Conservation (phyloP, 2,329 filamentous ascomycete genomes). For the Colletotrichum destructivum region DNA sequence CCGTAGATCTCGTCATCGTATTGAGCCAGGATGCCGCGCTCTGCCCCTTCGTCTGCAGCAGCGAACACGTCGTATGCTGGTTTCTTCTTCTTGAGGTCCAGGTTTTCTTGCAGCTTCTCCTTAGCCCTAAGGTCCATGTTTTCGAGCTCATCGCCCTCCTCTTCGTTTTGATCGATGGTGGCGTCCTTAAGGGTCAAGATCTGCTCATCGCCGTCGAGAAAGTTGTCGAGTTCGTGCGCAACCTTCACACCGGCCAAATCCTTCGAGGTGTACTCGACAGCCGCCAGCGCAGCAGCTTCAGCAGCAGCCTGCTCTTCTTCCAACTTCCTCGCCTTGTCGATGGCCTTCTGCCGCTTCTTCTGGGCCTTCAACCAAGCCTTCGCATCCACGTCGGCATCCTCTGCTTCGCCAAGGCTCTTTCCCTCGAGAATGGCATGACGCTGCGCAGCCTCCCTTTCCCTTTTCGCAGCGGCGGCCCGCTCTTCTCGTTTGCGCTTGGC, state of each 20-base stretch:
- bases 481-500: slow-evolving; percentile 85
- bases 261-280: slow-evolving; percentile 81
- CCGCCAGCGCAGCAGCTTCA: slow-evolving; percentile 76
- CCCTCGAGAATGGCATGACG: slow-evolving; percentile 84
- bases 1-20: slow-evolving; percentile 97
- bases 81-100: slow-evolving; percentile 92
- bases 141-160: slow-evolving; percentile 91
- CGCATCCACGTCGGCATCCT: slow-evolving; percentile 79
- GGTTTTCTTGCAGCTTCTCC: slow-evolving; percentile 80
- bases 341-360: slow-evolving; percentile 95
- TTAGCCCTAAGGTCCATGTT: slow-evolving; percentile 80
- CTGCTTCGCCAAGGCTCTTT: slow-evolving; percentile 84
- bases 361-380: slow-evolving; percentile 89
- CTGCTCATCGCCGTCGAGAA: slow-evolving; percentile 88
- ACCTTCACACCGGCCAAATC: slow-evolving; percentile 94
- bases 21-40: slow-evolving; percentile 82
- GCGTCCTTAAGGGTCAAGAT: slow-evolving; percentile 95
- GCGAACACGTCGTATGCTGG: slow-evolving; percentile 89
- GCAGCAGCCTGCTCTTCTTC: slow-evolving; percentile 86
- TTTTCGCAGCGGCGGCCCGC: slow-evolving; percentile 86
- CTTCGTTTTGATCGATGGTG: slow-evolving; percentile 86
- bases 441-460: slow-evolving; percentile 87
- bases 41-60: slow-evolving; percentile 72
- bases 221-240: slow-evolving; percentile 86
- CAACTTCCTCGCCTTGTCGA: slow-evolving; percentile 79